These are phyloP conservation scores for Plasmodium berghei DNA, from an alignment of 169 alveolate species.

Conservation along the genomic window DNA sequence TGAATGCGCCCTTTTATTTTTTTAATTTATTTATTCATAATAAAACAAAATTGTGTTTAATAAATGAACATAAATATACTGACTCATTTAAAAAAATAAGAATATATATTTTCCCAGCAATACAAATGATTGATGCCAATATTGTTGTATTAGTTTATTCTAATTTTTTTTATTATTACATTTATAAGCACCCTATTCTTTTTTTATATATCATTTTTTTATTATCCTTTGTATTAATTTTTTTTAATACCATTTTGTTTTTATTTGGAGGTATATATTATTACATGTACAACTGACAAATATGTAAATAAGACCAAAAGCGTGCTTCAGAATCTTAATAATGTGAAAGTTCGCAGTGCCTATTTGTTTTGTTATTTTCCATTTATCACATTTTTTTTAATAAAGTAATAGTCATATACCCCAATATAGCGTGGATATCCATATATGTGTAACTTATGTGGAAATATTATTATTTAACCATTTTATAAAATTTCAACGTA, in stretches of 20 bases:
- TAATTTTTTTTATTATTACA: constrained; percentile 56
- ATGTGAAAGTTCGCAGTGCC: too few species aligned
- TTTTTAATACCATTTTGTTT: constrained; percentile 30
- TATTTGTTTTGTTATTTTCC: too few species aligned
- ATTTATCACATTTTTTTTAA: too few species aligned
- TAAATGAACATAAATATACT: constrained; percentile 27
- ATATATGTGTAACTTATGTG: too few species aligned
- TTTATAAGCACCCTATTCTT: constrained; percentile 57
- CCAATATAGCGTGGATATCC: too few species aligned
- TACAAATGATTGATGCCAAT: constrained; percentile 52
- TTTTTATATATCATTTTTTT: constrained; percentile 51
- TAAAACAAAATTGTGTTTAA: constrained; percentile 24
- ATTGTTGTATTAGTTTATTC: constrained; percentile 36
- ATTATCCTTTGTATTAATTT: constrained; percentile 29
- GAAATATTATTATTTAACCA: too few species aligned
- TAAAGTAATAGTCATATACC: too few species aligned
- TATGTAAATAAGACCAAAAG: too few species aligned
- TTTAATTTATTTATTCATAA: constrained; percentile 33
- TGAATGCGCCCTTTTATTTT: constrained; percentile 60
- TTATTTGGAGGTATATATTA: constrained; percentile 9
- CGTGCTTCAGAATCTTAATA: too few species aligned
- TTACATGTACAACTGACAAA: not conserved
- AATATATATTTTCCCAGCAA: constrained; percentile 48
- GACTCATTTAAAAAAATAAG: constrained; percentile 18
- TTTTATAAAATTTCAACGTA: too few species aligned